Conservation (phyloP, 2,329 filamentous ascomycete genomes). For the Cercospora nicotianae region DNA sequence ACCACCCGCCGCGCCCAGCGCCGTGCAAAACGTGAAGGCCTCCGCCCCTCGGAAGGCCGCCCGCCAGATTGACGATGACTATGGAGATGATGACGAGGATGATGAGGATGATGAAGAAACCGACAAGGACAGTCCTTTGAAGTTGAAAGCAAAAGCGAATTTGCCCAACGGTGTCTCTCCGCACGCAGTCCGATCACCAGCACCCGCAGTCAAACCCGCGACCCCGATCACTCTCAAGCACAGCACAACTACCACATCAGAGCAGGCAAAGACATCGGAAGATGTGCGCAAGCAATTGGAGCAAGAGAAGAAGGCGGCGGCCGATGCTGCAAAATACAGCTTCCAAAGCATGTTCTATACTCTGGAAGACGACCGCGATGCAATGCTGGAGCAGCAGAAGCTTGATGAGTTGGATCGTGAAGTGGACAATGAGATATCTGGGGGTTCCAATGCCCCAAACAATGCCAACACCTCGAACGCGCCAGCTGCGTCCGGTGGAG, state of each 20-base stretch:
- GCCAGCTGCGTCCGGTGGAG: constrained; percentile 52
- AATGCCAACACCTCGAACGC: constrained; percentile 56
- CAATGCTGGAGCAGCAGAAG: constrained; percentile 96
- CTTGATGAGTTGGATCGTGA: constrained; percentile 95
- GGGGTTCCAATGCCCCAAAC: constrained; percentile 47
- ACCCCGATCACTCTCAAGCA: constrained; percentile 46
- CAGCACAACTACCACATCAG: constrained; percentile 50
- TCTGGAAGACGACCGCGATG: constrained; percentile 88
- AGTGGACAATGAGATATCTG: constrained; percentile 90
- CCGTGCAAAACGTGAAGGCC: constrained; percentile 45
- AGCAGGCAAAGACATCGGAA: constrained; percentile 70
- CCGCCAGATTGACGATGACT: constrained; percentile 78
- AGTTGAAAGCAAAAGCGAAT: constrained; percentile 56
- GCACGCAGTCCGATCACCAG: constrained; percentile 68
- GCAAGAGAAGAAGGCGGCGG: constrained; percentile 84
- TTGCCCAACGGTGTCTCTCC: constrained; percentile 59
- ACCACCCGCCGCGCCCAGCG: constrained; percentile 16
- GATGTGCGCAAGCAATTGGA: constrained; percentile 92
- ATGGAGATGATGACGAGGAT: constrained; percentile 73
- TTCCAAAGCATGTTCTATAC: constrained; percentile 96
- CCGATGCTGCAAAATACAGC: constrained; percentile 83
- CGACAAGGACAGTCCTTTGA: constrained; percentile 50
- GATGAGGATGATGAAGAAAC: constrained; percentile 51
- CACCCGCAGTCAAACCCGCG: constrained; percentile 63
- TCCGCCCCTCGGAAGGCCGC: constrained; percentile 65